Evolutionary conservation across 805 yeast species (phyloP).

Genomic region (Ogataea siamensis): DNA sequence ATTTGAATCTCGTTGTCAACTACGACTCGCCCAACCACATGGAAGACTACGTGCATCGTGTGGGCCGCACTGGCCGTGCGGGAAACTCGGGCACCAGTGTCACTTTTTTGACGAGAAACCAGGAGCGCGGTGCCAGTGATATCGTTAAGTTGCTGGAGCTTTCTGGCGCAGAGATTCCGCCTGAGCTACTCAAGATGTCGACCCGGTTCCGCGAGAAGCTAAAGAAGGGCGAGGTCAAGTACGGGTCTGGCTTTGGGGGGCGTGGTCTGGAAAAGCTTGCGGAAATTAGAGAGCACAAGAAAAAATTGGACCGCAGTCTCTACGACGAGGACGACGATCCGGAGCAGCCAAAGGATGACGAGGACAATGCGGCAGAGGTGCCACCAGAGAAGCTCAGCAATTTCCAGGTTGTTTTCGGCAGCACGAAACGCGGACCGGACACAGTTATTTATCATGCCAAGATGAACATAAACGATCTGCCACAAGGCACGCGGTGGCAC

Average conservation of each 20-base stretch:
- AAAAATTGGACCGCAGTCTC: slow-evolving; percentile 48
- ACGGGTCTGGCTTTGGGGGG: slow-evolving; percentile 86
- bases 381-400: slow-evolving; percentile 34
- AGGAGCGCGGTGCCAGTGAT: slow-evolving; percentile 65
- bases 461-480: slow-evolving; percentile 78
- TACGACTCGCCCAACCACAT: slow-evolving; percentile 81
- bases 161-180: slow-evolving; percentile 55
- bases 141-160: slow-evolving; percentile 65
- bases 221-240: slow-evolving; percentile 59
- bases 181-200: slow-evolving; percentile 49
- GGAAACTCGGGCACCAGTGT: slow-evolving; percentile 70
- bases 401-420: slow-evolving; percentile 46
- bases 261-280: slow-evolving; percentile 82
- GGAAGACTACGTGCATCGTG: slow-evolving; percentile 95
- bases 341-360: slow-evolving; percentile 28
- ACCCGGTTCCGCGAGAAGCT: slow-evolving; percentile 56
- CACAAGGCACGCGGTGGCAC: slow-evolving; percentile 76
- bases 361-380: slow-evolving; percentile 11
- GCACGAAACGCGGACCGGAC: slow-evolving; percentile 44
- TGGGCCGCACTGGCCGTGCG: slow-evolving; percentile 95
- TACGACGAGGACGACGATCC: slow-evolving; percentile 37
- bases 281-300: slow-evolving; percentile 50
- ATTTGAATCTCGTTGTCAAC: slow-evolving; percentile 74
- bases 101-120: slow-evolving; percentile 63
- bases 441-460: slow-evolving; percentile 58